Evolutionary conservation across 805 yeast species (phyloP), one percentile per base, ranked within the genome.

Genomic region (Wickerhamiella shivajii): DNA sequence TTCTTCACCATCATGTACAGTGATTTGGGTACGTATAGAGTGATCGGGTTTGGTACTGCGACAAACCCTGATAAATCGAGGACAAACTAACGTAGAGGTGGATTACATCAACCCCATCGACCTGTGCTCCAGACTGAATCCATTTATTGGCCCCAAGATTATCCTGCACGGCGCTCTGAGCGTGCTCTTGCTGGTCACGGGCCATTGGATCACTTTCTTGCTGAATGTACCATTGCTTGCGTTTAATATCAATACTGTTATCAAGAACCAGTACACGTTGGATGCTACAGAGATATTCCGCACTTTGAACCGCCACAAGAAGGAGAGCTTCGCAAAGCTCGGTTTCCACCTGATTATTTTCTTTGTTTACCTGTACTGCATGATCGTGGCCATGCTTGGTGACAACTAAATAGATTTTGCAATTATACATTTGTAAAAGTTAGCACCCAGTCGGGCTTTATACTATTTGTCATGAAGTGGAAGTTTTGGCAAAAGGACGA

Each of bases 201-300:
- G 97, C 24, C 80, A 79, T 62, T 90, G 96, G 95, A 73, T 81
- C 56, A 72, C 83, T 15, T 77, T 90, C 56, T 59, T 87, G 51
- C 57, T 90, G 53, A 85, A 85, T 60, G 59, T 78, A 44, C 97
- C 97, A 31, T 61, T 90, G 42, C 58, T 83, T 33, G 90, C 83
- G 22, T 84, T 66, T 67, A 87, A 87, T 55, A 71, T 63, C 38
- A 76, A 78, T 62, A 78, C 80, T 57, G 68, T 80, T 49, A 58
- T 76, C 59, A 74, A 69, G 47, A 81, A 83, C 57, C 76, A 74
- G 59, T 84, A 84, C 56, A 61, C 79, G 40, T 71, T 90, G 52
- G 98, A 87, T 58, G 97, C 98, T 39, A 87, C 98, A 25, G 98
- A 90, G 61, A 90, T 87, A 51, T 87, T 87, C 63, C 75, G 97